Base-by-base conservation (phyloP, 345 rosid genomes). In the Aquilaria sinensis region DNA sequence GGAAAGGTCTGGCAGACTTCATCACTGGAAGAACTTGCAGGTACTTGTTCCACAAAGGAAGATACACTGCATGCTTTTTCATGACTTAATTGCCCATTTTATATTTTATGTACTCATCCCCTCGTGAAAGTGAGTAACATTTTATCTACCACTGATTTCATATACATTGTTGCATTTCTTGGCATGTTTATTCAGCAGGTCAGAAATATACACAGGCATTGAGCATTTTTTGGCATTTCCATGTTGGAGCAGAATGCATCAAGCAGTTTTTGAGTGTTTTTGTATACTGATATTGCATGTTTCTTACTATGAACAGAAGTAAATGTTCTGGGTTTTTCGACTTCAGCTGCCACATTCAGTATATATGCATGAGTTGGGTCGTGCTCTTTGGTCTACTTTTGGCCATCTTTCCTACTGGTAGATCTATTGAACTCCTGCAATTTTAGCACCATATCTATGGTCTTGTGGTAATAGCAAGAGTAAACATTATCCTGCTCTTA, bases 301-400 rank as follows among this genome's bases (percentile, higher is more conserved):
- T 46, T 59, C 46, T 29, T 73, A 70, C 64, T 64, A 11, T 65
- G n/a, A 37, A 53, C 83, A 87, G 96, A 69, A 75, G 74, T 72
- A 87, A 85, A 76, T 94, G 97, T 74, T 71, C 74, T 10, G 79
- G 96, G 41, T 85, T 88, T 80, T 88, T 94, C 46, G 95, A 93
- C 75, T 86, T 93, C 72, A 71, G 89, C 50, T 94, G 97, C 76
- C 99, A 90, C 71, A 74, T 88, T 69, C 99, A 90, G 55, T 90
- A 90, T 64, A 75, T 90, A 63, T 94, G 99, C 70, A 65, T 90
- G 72, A 90, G 97, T 79, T 94, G 96, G 95, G 66, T 90, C 70
- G 78, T 83, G 67, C 66, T 90, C 74, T 85, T 90, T 53, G 95
- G 96, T 43, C 80, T 90, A 45, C 72, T 85, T 69, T 78, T 90